Conservation (phyloP, 345 rosid genomes). For the Pugionium cornutum region DNA sequence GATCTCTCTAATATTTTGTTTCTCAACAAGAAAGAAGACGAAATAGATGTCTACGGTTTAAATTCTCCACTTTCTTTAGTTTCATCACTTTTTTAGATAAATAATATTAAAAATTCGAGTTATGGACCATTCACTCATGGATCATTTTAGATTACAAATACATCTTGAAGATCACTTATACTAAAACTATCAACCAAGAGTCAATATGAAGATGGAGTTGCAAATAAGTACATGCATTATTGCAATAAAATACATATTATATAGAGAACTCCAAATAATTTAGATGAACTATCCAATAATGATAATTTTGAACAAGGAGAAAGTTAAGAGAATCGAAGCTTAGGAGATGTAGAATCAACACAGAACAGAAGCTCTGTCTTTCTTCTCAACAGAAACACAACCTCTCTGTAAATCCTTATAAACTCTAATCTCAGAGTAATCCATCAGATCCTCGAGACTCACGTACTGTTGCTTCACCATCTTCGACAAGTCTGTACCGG, state of each 20-base stretch:
- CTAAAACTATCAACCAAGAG: not conserved
- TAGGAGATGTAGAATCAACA: conserved; percentile 46
- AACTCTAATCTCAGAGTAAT: conserved; percentile 76
- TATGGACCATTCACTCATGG: no score
- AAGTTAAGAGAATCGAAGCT: not conserved
- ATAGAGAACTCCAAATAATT: conserved; percentile 3
- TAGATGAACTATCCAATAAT: conserved; percentile 11
- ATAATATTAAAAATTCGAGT: not conserved
- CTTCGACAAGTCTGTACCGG: conserved; percentile 66
- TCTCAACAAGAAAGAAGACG: conserved; percentile 9
- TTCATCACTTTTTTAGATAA: not conserved
- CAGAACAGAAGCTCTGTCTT: conserved; percentile 58
- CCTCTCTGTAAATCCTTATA: conserved; percentile 67
- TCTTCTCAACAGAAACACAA: conserved; percentile 72
- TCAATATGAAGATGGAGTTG: conserved; percentile 3
- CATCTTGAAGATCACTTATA: no score
- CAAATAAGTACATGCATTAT: conserved; percentile 13
- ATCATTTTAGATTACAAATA: no score
- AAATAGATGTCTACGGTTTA: not conserved
- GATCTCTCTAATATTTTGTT: conserved; percentile 15
- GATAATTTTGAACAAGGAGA: conserved; percentile 1
- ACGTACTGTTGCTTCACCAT: conserved; percentile 91
- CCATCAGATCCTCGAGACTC: conserved; percentile 77
- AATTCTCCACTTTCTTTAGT: not conserved
- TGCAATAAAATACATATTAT: conserved; percentile 1